These are phyloP conservation scores for Perkinsus marinus DNA, from an alignment of 169 alveolate genomes.

Conservation along the genomic window DNA sequence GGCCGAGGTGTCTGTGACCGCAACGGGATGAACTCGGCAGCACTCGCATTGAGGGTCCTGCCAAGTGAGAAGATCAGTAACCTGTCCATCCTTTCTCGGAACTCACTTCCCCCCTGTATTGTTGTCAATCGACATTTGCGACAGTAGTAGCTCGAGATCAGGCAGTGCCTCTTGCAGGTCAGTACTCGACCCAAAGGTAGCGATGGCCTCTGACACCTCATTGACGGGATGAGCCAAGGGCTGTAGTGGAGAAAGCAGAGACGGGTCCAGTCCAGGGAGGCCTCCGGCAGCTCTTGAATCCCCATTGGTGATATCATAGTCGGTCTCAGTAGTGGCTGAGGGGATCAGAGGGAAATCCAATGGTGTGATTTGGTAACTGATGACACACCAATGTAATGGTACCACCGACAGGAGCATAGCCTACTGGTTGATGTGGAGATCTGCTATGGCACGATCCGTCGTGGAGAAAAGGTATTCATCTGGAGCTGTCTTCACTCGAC, in stretches of 20 bases:
- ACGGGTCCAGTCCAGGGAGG: not conserved
- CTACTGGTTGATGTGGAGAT: not conserved
- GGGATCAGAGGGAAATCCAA: not conserved
- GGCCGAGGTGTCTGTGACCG: not conserved
- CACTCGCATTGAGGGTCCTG: not conserved
- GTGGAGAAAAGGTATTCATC: not conserved
- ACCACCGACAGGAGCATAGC: not conserved
- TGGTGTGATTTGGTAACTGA: not conserved
- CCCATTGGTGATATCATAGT: not conserved
- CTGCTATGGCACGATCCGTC: not conserved
- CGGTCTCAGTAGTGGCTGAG: not conserved
- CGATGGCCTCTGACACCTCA: not conserved
- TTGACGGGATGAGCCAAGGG: not conserved
- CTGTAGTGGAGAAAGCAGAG: not conserved
- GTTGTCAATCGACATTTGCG: not conserved
- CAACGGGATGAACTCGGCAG: not conserved
- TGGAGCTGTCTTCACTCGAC: not conserved
- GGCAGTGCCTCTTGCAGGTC: not conserved
- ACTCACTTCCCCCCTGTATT: not conserved
- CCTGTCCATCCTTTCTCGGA: too few species aligned
- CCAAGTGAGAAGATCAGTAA: not conserved
- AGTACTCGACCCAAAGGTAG: not conserved
- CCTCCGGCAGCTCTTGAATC: not conserved
- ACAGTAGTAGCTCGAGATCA: not conserved
- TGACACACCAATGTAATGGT: not conserved